Evolutionary conservation across 768 basidiomycete species (phyloP).

Genomic region (Tylopilus sp.): DNA sequence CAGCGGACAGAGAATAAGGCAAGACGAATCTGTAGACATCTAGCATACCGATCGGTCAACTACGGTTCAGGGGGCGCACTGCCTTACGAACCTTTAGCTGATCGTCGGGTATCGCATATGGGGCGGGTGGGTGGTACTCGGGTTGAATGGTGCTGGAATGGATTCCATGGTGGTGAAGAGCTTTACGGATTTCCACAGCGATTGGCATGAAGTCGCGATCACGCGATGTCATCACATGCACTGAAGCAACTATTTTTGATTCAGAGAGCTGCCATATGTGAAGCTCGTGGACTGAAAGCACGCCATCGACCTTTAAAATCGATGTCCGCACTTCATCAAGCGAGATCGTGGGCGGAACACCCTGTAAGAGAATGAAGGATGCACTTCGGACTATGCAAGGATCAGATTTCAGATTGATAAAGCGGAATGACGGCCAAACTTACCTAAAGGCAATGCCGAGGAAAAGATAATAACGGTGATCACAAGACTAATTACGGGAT

Average conservation of each 20-base stretch:
- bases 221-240: slow-evolving; percentile 85
- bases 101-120: slow-evolving; percentile 40
- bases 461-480: slow-evolving; percentile 98
- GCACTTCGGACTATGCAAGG: slow-evolving; percentile 69
- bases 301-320: slow-evolving; percentile 81
- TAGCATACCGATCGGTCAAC: slow-evolving; percentile 21
- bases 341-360: slow-evolving; percentile 85
- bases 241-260: slow-evolving; percentile 90
- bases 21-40: slow-evolving; percentile 53
- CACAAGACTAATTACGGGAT: slow-evolving; percentile 88
- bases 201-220: slow-evolving; percentile 90
- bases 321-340: slow-evolving; percentile 84
- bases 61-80: background rate
- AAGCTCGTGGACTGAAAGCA: slow-evolving; percentile 81
- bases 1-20: slow-evolving; percentile 69
- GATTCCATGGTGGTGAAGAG: slow-evolving; percentile 86
- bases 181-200: slow-evolving; percentile 77
- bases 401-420: slow-evolving; percentile 1
- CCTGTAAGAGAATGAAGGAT: slow-evolving; percentile 93
- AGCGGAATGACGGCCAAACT: slow-evolving; percentile 16
- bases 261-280: slow-evolving; percentile 99
- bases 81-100: slow-evolving; percentile 43
- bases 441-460: slow-evolving; percentile 87
- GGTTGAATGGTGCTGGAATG: slow-evolving; percentile 96
- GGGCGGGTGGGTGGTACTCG: slow-evolving; percentile 55